phyloP scores from a whole-genome alignment of 495 filamentous ascomycete species.

The Cladorrhinum samala region DNA sequence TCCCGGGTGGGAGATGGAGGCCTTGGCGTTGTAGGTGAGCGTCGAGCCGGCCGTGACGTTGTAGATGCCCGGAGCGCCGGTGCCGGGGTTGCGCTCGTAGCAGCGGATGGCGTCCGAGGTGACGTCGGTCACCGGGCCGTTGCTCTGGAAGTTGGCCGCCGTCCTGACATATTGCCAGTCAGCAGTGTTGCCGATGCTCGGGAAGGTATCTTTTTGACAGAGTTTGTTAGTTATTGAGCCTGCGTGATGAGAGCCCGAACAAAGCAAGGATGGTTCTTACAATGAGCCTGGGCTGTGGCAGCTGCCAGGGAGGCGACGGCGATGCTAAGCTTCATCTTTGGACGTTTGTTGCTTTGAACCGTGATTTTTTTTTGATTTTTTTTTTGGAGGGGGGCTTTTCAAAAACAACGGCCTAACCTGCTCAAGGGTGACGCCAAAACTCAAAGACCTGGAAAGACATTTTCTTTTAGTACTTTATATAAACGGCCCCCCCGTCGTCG shows the following conservation, averaged over 20 bases:
- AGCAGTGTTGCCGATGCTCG: constrained; percentile 26
- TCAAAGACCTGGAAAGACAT: background rate
- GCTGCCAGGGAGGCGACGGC: constrained; percentile 28
- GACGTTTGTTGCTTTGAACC: too few species aligned
- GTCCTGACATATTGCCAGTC: constrained; percentile 47
- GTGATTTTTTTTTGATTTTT: too few species aligned
- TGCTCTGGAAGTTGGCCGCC: constrained; percentile 46
- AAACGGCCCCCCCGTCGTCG: background rate
- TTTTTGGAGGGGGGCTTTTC: background rate
- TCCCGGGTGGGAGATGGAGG: constrained; percentile 45
- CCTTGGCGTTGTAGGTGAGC: constrained; percentile 39
- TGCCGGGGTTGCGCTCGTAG: constrained; percentile 42
- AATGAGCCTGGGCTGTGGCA: constrained; percentile 36
- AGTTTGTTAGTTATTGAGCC: background rate
- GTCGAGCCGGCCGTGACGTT: constrained; percentile 41
- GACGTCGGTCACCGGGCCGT: constrained; percentile 47
- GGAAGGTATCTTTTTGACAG: constrained; percentile 29
- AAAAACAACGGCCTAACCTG: background rate
- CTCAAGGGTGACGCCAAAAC: background rate
- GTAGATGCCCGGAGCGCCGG: constrained; percentile 29
- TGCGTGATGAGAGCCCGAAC: background rate
- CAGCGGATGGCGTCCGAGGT: constrained; percentile 42
- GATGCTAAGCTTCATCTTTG: constrained; percentile 33
- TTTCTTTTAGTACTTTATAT: too few species aligned
- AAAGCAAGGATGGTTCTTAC: constrained; percentile 13